Percentiles rank a stretch among this genome's conserved stretches.
Conservation (phyloP, 2,329 filamentous ascomycete genomes). For the Colletotrichum ledebouriae region DNA sequence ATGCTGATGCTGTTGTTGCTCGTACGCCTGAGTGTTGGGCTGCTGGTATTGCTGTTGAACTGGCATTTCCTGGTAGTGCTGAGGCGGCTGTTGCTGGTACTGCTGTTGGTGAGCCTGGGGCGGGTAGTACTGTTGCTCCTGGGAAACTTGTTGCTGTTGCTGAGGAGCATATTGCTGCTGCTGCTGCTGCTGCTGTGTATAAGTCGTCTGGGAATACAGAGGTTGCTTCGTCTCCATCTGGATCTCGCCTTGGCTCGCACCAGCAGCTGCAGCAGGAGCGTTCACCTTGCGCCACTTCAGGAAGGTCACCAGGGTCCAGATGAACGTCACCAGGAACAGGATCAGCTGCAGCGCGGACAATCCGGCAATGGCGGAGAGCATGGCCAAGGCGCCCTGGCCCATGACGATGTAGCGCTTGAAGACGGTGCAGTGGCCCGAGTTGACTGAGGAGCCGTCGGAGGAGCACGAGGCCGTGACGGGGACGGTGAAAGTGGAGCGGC, state of each 20-base stretch:
- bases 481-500: constrained; percentile 53
- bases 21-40: constrained; percentile 14
- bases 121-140: constrained; percentile 20
- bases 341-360: constrained; percentile 59
- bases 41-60: constrained; percentile 1
- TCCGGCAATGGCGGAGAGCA: constrained; percentile 58
- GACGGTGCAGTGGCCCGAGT: constrained; percentile 54
- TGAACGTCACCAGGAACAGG: constrained; percentile 55
- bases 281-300: constrained; percentile 52
- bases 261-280: constrained; percentile 30
- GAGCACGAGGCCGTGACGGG: constrained; percentile 50
- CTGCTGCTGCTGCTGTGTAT: constrained; percentile 27
- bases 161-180: constrained; percentile 29
- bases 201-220: constrained; percentile 36
- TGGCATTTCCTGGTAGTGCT: constrained; percentile 20
- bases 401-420: constrained; percentile 52
- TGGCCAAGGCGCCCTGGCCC: constrained; percentile 51
- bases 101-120: constrained; percentile 12
- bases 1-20: constrained; percentile 25
- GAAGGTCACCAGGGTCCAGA: constrained; percentile 53
- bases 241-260: constrained; percentile 47
- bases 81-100: constrained; percentile 23
- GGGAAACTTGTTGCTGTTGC: not conserved
- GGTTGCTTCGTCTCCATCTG: constrained; percentile 50
- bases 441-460: constrained; percentile 55